Percentiles rank a stretch among this genome's conserved stretches.
phyloP scores from a whole-genome alignment of 768 basidiomycete species.

The Termitomyces sp. region DNA sequence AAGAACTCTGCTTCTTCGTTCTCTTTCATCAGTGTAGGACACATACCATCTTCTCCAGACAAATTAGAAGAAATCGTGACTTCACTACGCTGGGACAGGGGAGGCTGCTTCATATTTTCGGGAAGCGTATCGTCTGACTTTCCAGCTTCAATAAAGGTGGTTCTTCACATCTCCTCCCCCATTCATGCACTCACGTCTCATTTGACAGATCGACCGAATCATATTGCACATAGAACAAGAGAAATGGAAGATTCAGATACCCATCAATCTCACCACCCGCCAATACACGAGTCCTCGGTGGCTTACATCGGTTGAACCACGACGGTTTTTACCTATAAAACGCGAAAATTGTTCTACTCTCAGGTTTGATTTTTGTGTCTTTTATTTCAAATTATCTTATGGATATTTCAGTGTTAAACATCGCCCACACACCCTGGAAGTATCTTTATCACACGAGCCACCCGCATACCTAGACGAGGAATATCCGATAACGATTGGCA shows the following conservation, averaged over 20 bases:
- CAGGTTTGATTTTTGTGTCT: slow-evolving; percentile 31
- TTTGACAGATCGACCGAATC: slow-evolving; percentile 40
- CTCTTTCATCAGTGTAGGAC: slow-evolving; percentile 42
- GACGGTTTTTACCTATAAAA: slow-evolving; percentile 46
- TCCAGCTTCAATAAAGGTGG: slow-evolving; percentile 52
- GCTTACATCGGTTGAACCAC: slow-evolving; percentile 53
- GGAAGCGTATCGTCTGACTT: slow-evolving; percentile 52
- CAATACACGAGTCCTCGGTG: slow-evolving; percentile 39
- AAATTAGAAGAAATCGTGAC: slow-evolving; percentile 25
- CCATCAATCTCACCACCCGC: slow-evolving; percentile 39
- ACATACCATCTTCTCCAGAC: slow-evolving; percentile 21
- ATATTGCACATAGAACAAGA: slow-evolving; percentile 52
- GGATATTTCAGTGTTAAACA: slow-evolving; percentile 47
- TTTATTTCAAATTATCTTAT: slow-evolving; percentile 1
- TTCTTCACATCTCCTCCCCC: neutral
- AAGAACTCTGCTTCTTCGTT: slow-evolving; percentile 22
- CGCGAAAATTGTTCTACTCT: slow-evolving; percentile 42
- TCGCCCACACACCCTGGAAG: slow-evolving; percentile 51
- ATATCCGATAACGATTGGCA: slow-evolving; percentile 65
- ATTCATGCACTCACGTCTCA: slow-evolving; percentile 5
- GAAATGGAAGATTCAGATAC: slow-evolving; percentile 64
- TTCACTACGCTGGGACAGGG: slow-evolving; percentile 55
- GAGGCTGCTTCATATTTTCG: slow-evolving; percentile 48
- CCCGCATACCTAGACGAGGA: slow-evolving; percentile 81
- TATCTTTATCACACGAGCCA: slow-evolving; percentile 52